A percentile compares a stretch with the other conserved stretches of the same genome.
Conservation (phyloP, 108 stramenopile genomes). For the Skeletonema marinoi region DNA sequence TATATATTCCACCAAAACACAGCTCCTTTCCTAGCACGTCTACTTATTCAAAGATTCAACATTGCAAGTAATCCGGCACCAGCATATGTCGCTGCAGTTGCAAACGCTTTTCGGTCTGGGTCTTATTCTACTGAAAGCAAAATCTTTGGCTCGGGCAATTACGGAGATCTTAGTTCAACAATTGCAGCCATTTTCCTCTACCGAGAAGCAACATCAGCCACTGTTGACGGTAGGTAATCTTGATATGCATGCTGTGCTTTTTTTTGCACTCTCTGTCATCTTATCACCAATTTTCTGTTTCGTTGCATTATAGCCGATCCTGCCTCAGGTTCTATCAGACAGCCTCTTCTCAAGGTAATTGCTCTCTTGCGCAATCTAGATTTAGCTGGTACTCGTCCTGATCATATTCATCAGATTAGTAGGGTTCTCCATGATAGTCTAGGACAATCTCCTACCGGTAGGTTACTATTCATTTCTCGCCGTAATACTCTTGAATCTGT, state of each 20-base stretch:
- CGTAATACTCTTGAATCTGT: too few relatives aligned
- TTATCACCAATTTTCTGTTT: too few relatives aligned
- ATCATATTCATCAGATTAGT: conserved; percentile 38
- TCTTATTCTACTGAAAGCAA: conserved; percentile 31
- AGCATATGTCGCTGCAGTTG: conserved; percentile 52
- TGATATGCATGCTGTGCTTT: too few relatives aligned
- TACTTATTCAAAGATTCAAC: conserved; percentile 62
- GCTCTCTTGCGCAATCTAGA: conserved; percentile 2
- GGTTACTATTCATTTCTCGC: too few relatives aligned
- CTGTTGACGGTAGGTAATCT: conserved; percentile 23
- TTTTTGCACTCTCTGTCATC: too few relatives aligned
- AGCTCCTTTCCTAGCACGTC: conserved; percentile 65
- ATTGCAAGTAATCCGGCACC: conserved; percentile 66
- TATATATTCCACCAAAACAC: conserved; percentile 60
- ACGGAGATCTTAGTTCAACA: conserved; percentile 62
- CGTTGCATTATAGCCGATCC: conserved; percentile 31
- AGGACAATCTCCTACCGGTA: conserved; percentile 9
- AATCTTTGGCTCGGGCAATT: conserved; percentile 51
- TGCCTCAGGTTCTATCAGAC: conserved; percentile 54
- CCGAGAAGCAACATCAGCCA: conserved; percentile 45
- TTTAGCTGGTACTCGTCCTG: conserved; percentile 47
- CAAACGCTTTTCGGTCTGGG: conserved; percentile 61
- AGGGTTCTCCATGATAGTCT: not conserved
- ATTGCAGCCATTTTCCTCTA: conserved; percentile 64
- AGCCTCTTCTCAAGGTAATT: conserved; percentile 61